phyloP scores from a whole-genome alignment of 768 basidiomycete genomes.

The Mrakia blollopis region DNA sequence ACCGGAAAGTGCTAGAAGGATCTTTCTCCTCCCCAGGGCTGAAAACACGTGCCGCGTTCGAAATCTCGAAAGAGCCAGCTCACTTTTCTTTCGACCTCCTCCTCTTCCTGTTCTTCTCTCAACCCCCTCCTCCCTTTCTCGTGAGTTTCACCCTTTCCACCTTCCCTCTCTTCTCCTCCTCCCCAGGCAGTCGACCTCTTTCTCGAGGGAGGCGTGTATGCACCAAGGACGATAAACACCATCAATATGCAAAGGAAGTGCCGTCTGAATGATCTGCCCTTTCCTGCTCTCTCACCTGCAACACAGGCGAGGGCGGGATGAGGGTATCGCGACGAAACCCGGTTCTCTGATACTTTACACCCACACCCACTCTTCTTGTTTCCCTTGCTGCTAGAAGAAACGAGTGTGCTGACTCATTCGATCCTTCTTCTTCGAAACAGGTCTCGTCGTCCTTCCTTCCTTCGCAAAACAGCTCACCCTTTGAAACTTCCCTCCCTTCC shows the following conservation, averaged over 20 bases:
- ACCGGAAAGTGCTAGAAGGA: no score
- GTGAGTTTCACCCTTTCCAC: not conserved
- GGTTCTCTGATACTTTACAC: not conserved
- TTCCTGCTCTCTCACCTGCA: no score
- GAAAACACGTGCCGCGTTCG: no score
- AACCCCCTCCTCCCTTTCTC: not conserved
- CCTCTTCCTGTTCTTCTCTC: not conserved
- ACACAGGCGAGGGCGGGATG: not conserved
- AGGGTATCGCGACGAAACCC: conserved; percentile 10
- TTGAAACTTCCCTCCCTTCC: conserved; percentile 2
- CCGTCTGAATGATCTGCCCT: conserved; percentile 11
- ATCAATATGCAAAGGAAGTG: conserved; percentile 9
- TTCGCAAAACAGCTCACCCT: no score
- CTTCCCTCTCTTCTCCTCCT: no score
- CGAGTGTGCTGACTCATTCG: no score
- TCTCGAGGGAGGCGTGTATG: not conserved
- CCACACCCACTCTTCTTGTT: no score
- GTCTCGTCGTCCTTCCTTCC: no score
- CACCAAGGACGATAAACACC: conserved; percentile 11
- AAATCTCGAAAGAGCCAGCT: no score
- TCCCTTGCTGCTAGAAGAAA: no score
- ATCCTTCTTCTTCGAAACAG: no score
- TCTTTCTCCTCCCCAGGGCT: no score
- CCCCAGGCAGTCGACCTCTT: not conserved
- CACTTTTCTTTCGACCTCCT: not conserved